Base-by-base conservation (phyloP, 148 eudicot genomes). In the Diospyros lotus region DNA sequence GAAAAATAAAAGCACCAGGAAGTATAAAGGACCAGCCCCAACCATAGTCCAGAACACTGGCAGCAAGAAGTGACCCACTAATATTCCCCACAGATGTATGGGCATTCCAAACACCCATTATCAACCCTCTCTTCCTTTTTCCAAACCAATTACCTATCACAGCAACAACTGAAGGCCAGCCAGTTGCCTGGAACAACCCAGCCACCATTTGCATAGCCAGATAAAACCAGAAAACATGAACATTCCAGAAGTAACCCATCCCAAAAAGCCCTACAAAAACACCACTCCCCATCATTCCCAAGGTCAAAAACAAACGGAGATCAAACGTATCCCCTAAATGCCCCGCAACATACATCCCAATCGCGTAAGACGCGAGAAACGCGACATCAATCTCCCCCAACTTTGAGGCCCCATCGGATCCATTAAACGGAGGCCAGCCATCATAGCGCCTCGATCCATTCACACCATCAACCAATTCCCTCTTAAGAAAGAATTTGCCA, bases 21-120 rank as follows among this genome's bases (percentile, higher is more conserved):
- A 85, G 75, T 67, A 95, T 89, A 77, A 90, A 92, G 66, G 94
- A 90, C 98, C 97, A 95, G 48, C 98, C 98, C 98, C 98, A 95
- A 12, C 98, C 98, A 65, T 87, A 88, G 10, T 95, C 76, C 77
- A 95, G 84, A 68, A 95, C 97, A 71, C 96, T 73, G 14, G 98
- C 97, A 52, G 98, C 98, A 59, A 95, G 86, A 64, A 95, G 88
- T 1, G 98, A 90, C 1, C 98, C 98, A 45, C 82, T 79, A 61
- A 95, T 95, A 74, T 95, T 95, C 70, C 98, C 98, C 7, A 92
- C 83, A 4, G 98, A 95, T 5, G 98, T 95, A 76, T 95, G 98
- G 73, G 98, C 98, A 83, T 95, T 95, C 98, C 98, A 95, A 48
- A 95, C 68, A 45, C 98, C 98, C 98, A 95, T 95, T 45, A 95